phyloP scores from a whole-genome alignment of 2,329 filamentous ascomycete genomes.

The Aspergillus sp. region DNA sequence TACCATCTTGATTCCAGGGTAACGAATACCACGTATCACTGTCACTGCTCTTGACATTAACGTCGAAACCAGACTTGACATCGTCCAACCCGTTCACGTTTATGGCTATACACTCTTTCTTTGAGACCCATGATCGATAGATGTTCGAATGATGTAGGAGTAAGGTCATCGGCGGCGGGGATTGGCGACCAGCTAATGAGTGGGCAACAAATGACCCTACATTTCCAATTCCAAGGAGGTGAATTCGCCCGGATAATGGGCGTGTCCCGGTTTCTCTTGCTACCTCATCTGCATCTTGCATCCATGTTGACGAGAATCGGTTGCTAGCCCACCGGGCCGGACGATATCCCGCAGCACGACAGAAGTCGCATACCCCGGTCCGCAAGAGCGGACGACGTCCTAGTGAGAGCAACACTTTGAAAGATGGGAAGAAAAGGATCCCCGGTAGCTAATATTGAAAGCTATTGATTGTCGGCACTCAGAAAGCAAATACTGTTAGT shows the following conservation, averaged over 20 bases:
- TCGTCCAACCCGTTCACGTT: constrained; percentile 36
- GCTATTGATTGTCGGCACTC: not conserved
- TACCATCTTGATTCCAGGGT: constrained; percentile 14
- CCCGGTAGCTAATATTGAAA: constrained; percentile 3
- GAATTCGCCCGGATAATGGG: constrained; percentile 49
- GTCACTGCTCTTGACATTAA: constrained; percentile 31
- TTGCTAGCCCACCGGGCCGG: not conserved
- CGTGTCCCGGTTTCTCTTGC: constrained; percentile 12
- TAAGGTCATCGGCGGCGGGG: constrained; percentile 68
- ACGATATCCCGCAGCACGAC: constrained; percentile 1
- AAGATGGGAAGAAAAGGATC: constrained; percentile 11
- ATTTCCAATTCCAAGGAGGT: constrained; percentile 75
- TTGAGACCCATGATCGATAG: constrained; percentile 28
- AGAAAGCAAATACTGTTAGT: not conserved
- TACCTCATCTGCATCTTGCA: constrained; percentile 19
- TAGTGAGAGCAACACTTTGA: constrained; percentile 33
- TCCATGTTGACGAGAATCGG: constrained; percentile 22
- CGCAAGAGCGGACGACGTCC: constrained; percentile 27
- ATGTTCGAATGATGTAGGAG: constrained; percentile 57
- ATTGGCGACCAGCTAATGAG: constrained; percentile 55
- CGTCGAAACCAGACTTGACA: constrained; percentile 38
- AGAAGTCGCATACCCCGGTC: constrained; percentile 16
- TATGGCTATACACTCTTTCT: constrained; percentile 28
- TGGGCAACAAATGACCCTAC: constrained; percentile 73
- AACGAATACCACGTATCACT: constrained; percentile 27